Evolutionary conservation across 768 basidiomycete species (phyloP).

Genomic region (Fomitopsis pulvina): DNA sequence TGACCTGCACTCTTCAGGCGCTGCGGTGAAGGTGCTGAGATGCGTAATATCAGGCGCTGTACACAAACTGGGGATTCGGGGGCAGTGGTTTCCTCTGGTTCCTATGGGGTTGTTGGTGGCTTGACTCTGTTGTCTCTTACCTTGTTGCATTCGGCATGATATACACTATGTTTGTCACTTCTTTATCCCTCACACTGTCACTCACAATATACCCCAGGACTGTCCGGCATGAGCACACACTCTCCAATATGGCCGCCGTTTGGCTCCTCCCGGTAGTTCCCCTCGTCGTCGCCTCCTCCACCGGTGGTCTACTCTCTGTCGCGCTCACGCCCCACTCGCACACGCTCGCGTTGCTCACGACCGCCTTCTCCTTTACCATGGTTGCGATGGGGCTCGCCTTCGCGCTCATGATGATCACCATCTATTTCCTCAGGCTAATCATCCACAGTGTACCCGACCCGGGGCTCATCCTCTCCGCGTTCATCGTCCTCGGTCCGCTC

Average conservation of each 20-base stretch:
- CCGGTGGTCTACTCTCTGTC: constrained; percentile 38
- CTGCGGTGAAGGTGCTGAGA: background rate
- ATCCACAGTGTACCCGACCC: constrained; percentile 34
- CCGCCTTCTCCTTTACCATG: constrained; percentile 37
- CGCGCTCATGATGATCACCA: constrained; percentile 42
- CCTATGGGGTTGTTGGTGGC: constrained; percentile 48
- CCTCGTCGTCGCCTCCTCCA: constrained; percentile 45
- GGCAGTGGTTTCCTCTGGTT: constrained; percentile 31
- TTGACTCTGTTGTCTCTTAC: constrained; percentile 35
- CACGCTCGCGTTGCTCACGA: constrained; percentile 34
- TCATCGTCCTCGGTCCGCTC: constrained; percentile 46
- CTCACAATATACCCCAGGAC: constrained; percentile 28
- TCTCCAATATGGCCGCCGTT: constrained; percentile 34
- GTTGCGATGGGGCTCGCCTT: constrained; percentile 39
- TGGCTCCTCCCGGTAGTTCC: constrained; percentile 50
- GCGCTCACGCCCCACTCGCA: constrained; percentile 31
- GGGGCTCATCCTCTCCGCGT: constrained; percentile 34
- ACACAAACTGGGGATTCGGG: constrained; percentile 32
- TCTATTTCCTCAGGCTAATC: constrained; percentile 40
- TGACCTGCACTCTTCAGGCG: background rate
- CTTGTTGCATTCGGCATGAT: constrained; percentile 42
- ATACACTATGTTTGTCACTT: constrained; percentile 37
- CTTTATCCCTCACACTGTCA: background rate
- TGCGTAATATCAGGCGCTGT: constrained; percentile 18
- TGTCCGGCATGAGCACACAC: constrained; percentile 33